These are phyloP conservation scores for Trichoderma asperelloides DNA, from an alignment of 495 filamentous ascomycete species.

Conservation along the genomic window DNA sequence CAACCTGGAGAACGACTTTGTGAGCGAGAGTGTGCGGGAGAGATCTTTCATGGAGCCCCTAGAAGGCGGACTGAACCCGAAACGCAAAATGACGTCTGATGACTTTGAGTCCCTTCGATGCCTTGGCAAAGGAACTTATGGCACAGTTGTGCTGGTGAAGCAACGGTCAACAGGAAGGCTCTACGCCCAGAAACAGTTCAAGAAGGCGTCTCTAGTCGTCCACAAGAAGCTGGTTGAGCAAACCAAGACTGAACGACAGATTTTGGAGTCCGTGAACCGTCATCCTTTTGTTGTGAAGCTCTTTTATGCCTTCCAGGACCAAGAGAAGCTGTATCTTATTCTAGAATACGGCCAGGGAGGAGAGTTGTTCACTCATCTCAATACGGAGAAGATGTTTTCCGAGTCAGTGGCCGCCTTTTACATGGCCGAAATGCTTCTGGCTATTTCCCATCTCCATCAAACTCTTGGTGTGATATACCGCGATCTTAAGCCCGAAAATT, in stretches of 20 bases:
- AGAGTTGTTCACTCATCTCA: slow-evolving; percentile 85
- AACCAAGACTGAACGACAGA: slow-evolving; percentile 89
- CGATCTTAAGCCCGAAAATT: slow-evolving; percentile 96
- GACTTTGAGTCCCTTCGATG: slow-evolving; percentile 94
- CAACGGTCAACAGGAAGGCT: slow-evolving; percentile 78
- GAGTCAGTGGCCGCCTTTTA: slow-evolving; percentile 88
- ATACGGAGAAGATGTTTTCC: slow-evolving; percentile 82
- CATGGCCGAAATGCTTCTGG: slow-evolving; percentile 95
- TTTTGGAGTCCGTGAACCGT: slow-evolving; percentile 88
- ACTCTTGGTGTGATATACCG: slow-evolving; percentile 91
- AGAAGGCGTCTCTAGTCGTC: slow-evolving; percentile 85
- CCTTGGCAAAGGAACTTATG: slow-evolving; percentile 91
- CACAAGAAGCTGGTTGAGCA: slow-evolving; percentile 92
- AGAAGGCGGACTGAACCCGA: slow-evolving; percentile 33
- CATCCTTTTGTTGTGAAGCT: slow-evolving; percentile 97
- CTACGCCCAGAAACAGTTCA: slow-evolving; percentile 97
- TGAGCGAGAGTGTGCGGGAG: slow-evolving; percentile 57
- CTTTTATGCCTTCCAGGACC: slow-evolving; percentile 97
- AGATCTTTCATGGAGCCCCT: slow-evolving; percentile 20
- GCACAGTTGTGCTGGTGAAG: slow-evolving; percentile 86
- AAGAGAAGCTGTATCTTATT: slow-evolving; percentile 94
- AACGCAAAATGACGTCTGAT: slow-evolving; percentile 77
- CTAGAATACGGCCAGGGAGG: slow-evolving; percentile 97
- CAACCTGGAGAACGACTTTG: slow-evolving; percentile 77
- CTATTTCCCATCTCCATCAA: slow-evolving; percentile 84